Percentiles rank a stretch among this genome's conserved stretches.
These are phyloP conservation scores for Vigna unguiculata DNA, from an alignment of 306 rosid species.

Conservation along the genomic window DNA sequence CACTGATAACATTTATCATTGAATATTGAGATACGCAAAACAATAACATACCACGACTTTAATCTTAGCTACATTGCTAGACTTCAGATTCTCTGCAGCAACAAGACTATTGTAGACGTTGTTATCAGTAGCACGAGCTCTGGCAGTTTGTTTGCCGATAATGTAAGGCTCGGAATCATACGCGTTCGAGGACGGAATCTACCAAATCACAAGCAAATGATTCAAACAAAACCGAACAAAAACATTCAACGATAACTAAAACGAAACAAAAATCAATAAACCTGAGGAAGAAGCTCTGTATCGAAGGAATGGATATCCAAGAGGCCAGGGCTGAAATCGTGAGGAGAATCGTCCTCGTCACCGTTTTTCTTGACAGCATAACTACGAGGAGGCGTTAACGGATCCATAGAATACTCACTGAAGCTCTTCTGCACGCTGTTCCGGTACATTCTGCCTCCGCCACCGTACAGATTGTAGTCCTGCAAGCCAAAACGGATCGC, in stretches of 20 bases:
- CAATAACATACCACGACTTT: conserved; percentile 86
- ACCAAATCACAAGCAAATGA: conserved; percentile 33
- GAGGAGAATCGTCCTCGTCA: conserved; percentile 46
- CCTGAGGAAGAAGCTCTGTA: conserved; percentile 85
- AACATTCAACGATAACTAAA: not conserved
- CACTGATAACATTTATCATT: not conserved
- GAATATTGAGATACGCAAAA: conserved; percentile 8
- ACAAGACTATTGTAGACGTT: conserved; percentile 65
- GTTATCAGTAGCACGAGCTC: conserved; percentile 67
- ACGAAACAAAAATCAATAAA: conserved; percentile 22
- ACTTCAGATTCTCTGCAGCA: conserved; percentile 75
- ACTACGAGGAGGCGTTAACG: conserved; percentile 60
- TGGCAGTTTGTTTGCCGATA: conserved; percentile 56
- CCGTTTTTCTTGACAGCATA: conserved; percentile 49
- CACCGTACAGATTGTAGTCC: conserved; percentile 74
- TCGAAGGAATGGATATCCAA: conserved; percentile 88
- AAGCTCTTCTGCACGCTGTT: conserved; percentile 61
- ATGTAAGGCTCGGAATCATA: conserved; percentile 66
- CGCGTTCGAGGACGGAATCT: conserved; percentile 62
- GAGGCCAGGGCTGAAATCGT: conserved; percentile 87
- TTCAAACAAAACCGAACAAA: not conserved
- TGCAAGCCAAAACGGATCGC: conserved; percentile 36
- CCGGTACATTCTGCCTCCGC: conserved; percentile 74
- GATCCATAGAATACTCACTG: conserved; percentile 64
- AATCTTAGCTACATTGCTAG: conserved; percentile 85